Evolutionary conservation across 129 eudicot genomes (phyloP).

Genomic region (Tagetes erecta): DNA sequence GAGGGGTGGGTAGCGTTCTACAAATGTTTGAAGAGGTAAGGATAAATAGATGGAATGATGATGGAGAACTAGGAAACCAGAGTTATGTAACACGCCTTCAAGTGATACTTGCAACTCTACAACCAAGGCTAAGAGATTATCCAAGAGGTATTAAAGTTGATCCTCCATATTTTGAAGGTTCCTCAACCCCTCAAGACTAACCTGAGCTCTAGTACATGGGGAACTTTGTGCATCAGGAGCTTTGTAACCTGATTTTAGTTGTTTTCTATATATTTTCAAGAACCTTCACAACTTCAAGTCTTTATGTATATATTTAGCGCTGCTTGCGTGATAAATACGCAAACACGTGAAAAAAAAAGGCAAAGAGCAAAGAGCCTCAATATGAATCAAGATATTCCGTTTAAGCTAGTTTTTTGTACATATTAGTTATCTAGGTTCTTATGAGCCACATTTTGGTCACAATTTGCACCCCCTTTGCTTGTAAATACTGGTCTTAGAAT

Average conservation of each 20-base stretch:
- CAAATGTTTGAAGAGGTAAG: not conserved
- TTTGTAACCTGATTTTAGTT: not conserved
- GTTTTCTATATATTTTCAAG: not conserved
- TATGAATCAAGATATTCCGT: not conserved
- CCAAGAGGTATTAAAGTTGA: not conserved
- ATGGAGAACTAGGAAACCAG: not conserved
- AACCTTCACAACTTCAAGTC: not conserved
- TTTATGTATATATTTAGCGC: not conserved
- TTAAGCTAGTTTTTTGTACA: not conserved
- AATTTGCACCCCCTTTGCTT: not conserved
- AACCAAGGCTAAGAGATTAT: not conserved
- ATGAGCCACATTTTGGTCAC: not conserved
- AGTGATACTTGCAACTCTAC: not conserved
- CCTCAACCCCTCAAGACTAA: not conserved
- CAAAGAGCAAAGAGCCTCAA: not conserved
- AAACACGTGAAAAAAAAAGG: not conserved
- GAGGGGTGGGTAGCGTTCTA: no score
- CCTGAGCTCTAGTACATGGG: no score
- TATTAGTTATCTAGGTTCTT: not conserved
- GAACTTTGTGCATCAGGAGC: not conserved
- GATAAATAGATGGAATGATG: not conserved
- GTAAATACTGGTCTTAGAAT: no score
- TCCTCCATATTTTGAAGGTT: not conserved
- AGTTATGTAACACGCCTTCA: not conserved
- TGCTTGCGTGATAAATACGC: not conserved